phyloP scores from a whole-genome alignment of 2,329 filamentous ascomycete genomes.

The Colletotrichum cordylinicola region DNA sequence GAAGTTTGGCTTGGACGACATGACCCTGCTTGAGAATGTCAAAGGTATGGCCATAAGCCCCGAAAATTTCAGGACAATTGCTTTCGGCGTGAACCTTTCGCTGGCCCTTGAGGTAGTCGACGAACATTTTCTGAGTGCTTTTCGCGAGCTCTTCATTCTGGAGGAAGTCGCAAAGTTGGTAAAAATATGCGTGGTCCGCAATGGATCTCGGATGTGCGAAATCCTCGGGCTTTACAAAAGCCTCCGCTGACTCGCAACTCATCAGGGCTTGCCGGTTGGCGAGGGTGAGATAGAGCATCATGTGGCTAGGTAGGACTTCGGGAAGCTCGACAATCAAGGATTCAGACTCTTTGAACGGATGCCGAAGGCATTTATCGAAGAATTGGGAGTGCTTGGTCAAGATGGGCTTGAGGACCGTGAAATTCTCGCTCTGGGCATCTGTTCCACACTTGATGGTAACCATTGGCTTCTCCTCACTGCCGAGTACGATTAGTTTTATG shows the following conservation, averaged over 20 bases:
- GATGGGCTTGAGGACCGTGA: background rate
- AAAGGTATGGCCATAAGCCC: accelerated
- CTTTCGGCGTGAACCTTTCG: accelerated
- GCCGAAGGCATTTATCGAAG: accelerated
- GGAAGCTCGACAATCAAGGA: accelerated
- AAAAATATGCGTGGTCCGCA: accelerated
- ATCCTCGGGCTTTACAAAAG: accelerated
- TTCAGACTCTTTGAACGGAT: accelerated
- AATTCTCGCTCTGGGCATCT: too few species aligned
- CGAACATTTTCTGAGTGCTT: accelerated
- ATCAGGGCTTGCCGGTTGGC: accelerated
- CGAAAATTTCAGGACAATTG: accelerated
- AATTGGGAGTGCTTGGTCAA: background rate
- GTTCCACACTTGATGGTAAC: too few species aligned
- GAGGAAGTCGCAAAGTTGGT: background rate
- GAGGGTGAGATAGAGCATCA: accelerated
- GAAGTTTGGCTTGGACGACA: background rate
- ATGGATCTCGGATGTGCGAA: accelerated
- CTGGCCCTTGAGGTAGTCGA: background rate
- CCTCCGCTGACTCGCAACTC: accelerated
- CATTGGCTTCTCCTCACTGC: too few species aligned
- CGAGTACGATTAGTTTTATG: too few species aligned
- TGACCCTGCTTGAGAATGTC: accelerated
- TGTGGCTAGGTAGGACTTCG: accelerated
- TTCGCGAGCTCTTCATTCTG: background rate